A percentile compares a stretch with the other conserved stretches of the same genome.
Conservation (phyloP, 2,329 filamentous ascomycete species). For the Chrysoporthe cubensis region DNA sequence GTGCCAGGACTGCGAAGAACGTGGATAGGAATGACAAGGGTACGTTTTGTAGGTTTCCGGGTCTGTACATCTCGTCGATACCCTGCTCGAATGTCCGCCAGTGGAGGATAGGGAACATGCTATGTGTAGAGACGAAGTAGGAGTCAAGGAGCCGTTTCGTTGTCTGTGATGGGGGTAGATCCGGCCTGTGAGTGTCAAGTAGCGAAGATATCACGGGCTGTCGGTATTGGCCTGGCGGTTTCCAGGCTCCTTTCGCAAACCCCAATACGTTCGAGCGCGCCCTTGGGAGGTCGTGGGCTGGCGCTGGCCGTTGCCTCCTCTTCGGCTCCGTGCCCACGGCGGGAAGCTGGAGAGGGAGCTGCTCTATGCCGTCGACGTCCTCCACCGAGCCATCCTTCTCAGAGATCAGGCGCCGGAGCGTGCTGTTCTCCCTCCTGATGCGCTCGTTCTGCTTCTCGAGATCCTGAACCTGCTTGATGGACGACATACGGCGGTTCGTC, state of each 20-base stretch:
- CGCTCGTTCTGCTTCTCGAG: slow-evolving; percentile 87
- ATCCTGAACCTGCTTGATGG: slow-evolving; percentile 98
- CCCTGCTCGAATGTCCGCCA: slow-evolving; percentile 81
- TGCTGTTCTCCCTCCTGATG: slow-evolving; percentile 78
- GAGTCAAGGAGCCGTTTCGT: slow-evolving; percentile 74
- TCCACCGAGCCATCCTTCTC: slow-evolving; percentile 48
- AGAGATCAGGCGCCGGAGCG: slow-evolving; percentile 68
- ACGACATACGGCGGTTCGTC: slow-evolving; percentile 97
- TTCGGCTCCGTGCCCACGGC: slow-evolving; percentile 69
- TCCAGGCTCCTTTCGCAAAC: slow-evolving; percentile 79
- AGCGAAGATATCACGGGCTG: slow-evolving; percentile 49
- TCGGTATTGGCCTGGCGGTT: slow-evolving; percentile 72
- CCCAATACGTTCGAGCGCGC: slow-evolving; percentile 74
- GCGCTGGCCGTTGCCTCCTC: slow-evolving; percentile 62
- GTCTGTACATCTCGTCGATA: slow-evolving; percentile 76
- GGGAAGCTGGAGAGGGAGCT: slow-evolving; percentile 61
- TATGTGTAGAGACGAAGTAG: slow-evolving; percentile 78
- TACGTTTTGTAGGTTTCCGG: slow-evolving; percentile 61
- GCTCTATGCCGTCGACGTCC: slow-evolving; percentile 47
- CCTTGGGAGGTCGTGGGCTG: slow-evolving; percentile 70
- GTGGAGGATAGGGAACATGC: slow-evolving; percentile 82
- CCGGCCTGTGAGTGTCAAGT: slow-evolving; percentile 60
- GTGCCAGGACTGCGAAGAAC: slow-evolving; percentile 82
- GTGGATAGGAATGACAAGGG: slow-evolving; percentile 75
- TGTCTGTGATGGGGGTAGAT: slow-evolving; percentile 70